Conservation (phyloP, 129 eudicot species). For the carrot (Daucus carota) region DH1_v3.0 NC_030385.2:31491001-31491500, state of each 20-base stretch:
- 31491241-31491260: not conserved
- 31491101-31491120: conserved; percentile 1
- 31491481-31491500: conserved; percentile 69
- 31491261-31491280: not conserved
- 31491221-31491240: not conserved
- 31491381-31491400: not conserved
- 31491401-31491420: conserved; percentile 13
- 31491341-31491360: not conserved
- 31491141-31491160: conserved; percentile 13
- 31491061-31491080: not conserved
- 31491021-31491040: conserved; percentile 9
- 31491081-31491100: not conserved
- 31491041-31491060: not conserved
- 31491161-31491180: conserved; percentile 48
- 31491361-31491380: conserved; percentile 24
- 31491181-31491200: conserved; percentile 54
- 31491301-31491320: too few relatives aligned
- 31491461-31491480: conserved; percentile 69
- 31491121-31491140: conserved; percentile 18
- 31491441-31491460: conserved; percentile 70
- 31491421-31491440: conserved; percentile 81
- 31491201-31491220: conserved; percentile 52
- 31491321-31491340: too few relatives aligned
- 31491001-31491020: conserved; percentile 12
- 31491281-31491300: not conserved